A percentile compares a stretch with the other conserved stretches of the same genome.
phyloP scores from a whole-genome alignment of 2,329 filamentous ascomycete species.

The Ophiocordyceps camponoti-saundersi region DNA sequence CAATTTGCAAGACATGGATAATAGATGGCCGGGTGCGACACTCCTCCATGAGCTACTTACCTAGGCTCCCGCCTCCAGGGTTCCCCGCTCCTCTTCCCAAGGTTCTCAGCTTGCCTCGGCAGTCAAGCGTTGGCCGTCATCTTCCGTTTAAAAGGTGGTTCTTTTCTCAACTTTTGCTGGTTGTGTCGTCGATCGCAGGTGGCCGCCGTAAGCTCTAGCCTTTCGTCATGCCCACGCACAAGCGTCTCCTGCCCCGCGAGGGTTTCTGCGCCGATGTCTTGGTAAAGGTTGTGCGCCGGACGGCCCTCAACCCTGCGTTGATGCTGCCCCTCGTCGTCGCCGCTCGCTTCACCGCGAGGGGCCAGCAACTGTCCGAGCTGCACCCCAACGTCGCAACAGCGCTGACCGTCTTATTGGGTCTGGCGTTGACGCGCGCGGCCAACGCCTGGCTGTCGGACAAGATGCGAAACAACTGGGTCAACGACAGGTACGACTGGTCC shows the following conservation, averaged over 20 bases:
- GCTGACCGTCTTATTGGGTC: constrained; percentile 20
- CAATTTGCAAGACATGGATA: too few species aligned
- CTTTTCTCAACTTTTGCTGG: neutral
- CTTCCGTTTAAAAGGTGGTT: neutral
- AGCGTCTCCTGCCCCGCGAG: constrained; percentile 35
- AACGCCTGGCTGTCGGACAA: constrained; percentile 16
- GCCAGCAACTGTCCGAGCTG: constrained; percentile 33
- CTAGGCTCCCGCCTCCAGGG: too few species aligned
- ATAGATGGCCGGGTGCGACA: neutral
- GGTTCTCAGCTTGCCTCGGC: neutral
- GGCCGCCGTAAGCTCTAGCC: neutral
- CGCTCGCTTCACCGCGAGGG: constrained; percentile 45
- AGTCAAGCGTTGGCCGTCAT: neutral
- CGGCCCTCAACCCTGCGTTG: constrained; percentile 45
- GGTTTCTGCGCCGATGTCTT: constrained; percentile 45
- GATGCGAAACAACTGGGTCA: constrained; percentile 17
- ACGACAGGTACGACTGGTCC: constrained; percentile 41
- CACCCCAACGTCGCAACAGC: constrained; percentile 32
- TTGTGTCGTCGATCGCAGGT: neutral
- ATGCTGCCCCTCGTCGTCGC: constrained; percentile 47
- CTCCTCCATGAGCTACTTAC: neutral
- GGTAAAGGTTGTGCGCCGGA: constrained; percentile 37
- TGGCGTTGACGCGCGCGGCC: constrained; percentile 10
- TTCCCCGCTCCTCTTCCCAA: neutral
- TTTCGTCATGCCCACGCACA: constrained; percentile 23